Evolutionary conservation across 345 rosid genomes (phyloP), one percentile per base, ranked within the genome.

Genomic region (Cardamine resedifolia): DNA sequence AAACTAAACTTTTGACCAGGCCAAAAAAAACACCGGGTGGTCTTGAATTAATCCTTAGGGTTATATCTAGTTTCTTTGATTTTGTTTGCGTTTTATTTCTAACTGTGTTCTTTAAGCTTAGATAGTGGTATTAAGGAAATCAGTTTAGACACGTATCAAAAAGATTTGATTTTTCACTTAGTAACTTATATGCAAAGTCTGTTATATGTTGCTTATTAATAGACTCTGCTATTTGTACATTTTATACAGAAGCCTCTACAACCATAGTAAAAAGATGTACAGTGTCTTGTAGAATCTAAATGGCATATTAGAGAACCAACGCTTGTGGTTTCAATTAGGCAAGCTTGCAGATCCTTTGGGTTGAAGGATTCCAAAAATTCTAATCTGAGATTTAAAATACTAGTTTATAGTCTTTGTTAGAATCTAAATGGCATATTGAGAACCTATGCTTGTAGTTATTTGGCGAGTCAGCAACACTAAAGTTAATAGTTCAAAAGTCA

Each of bases 201-300:
- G 19, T 6, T 4, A 1, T 43, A 43, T 28, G 51, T 39, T 65
- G 52, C 50, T 15, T 24, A 44, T 2, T 6, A 5, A 16, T 27
- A 15, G 31, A 21, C 41, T 72, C 10, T 47, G 65, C 49, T 64
- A 72, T 62, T 3, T 26, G 20, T 18, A 36, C 41, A 64, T 73
- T 58, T 45, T 18, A 34, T 31, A 60, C 28, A 73, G 20, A 64
- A 33, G 52, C 45, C 10, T 20, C 20, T 65, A 6, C 33, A 20
- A n/a, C 31, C 1, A 36, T 24, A 56, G 34, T 47, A 18, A 5
- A 49, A 41, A 24, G 55, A 19, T 6, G 5, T 60, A 21, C 39
- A 61, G 67, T 63, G 20, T 55, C 47, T 38, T 24, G 34, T 66
- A 48, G 55, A 39, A 39, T 66, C 21, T 48, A 39, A 28, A 27